These are phyloP conservation scores for Aspergillus japonicus DNA, from an alignment of 2,329 filamentous ascomycete genomes.

Conservation along the genomic window DNA sequence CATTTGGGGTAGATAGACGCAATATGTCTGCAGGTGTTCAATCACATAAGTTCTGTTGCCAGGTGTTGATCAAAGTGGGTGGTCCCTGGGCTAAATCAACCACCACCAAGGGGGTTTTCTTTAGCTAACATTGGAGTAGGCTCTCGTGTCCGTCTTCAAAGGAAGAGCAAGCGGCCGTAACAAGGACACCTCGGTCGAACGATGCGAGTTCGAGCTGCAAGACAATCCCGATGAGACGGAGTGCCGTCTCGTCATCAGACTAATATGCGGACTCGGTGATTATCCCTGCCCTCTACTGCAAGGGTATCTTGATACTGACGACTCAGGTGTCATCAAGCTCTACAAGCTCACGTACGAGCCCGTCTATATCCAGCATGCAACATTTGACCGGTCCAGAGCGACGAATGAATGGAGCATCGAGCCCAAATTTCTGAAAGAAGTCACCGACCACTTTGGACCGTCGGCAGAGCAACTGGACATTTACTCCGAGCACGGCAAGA, in stretches of 20 bases:
- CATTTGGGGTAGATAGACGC: slow-evolving; percentile 44
- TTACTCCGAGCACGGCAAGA: slow-evolving; percentile 57
- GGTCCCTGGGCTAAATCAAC: not conserved
- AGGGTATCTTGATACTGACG: not conserved
- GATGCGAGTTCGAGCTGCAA: slow-evolving; percentile 61
- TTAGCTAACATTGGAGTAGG: slow-evolving; percentile 33
- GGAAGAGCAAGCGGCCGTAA: slow-evolving; percentile 56
- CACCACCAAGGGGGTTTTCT: not conserved
- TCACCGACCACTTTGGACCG: slow-evolving; percentile 63
- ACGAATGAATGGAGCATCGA: slow-evolving; percentile 61
- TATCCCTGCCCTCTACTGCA: not conserved
- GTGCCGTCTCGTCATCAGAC: slow-evolving; percentile 61
- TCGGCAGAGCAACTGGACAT: slow-evolving; percentile 66
- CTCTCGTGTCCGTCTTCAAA: slow-evolving; percentile 63
- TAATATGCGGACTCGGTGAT: slow-evolving; percentile 61
- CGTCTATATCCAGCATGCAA: slow-evolving; percentile 60
- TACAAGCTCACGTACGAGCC: slow-evolving; percentile 65
- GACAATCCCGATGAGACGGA: slow-evolving; percentile 56
- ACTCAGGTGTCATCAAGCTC: slow-evolving; percentile 60
- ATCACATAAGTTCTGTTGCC: slow-evolving; percentile 56
- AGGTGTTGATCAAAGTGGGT: slow-evolving; percentile 57
- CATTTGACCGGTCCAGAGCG: slow-evolving; percentile 59
- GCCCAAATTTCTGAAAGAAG: slow-evolving; percentile 57
- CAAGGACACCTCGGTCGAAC: slow-evolving; percentile 60
- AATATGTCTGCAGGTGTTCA: slow-evolving; percentile 28